Conservation (phyloP, 768 basidiomycete genomes). For the Xerocomus brunneocitrinus region DNA sequence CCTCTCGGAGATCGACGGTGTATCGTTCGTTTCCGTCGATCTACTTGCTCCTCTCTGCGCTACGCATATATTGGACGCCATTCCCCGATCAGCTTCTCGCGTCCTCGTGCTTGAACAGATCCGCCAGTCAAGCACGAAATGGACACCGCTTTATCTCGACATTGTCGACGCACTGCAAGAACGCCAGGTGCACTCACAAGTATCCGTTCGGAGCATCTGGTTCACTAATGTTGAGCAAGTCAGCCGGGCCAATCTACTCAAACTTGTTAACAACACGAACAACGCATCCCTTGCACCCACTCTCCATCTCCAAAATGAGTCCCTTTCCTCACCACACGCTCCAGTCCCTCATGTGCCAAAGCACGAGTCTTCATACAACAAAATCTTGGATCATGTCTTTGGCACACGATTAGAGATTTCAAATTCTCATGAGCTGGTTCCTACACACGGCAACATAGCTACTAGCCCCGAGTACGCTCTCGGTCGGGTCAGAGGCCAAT, state of each 20-base stretch:
- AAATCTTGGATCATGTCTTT: constrained; percentile 80
- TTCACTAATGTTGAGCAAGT: constrained; percentile 48
- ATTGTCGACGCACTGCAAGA: constrained; percentile 69
- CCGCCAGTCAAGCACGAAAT: constrained; percentile 71
- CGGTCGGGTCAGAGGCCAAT: constrained; percentile 80
- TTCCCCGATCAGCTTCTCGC: constrained; percentile 59
- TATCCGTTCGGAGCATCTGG: constrained; percentile 57
- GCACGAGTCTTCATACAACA: constrained; percentile 89
- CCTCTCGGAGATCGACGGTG: constrained; percentile 46
- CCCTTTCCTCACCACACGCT: constrained; percentile 22
- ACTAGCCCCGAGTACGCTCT: constrained; percentile 95
- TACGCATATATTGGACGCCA: constrained; percentile 48
- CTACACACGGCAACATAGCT: constrained; percentile 65
- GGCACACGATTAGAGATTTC: constrained; percentile 72
- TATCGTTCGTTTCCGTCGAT: constrained; percentile 59
- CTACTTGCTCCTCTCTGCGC: constrained; percentile 67
- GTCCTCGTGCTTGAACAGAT: constrained; percentile 84
- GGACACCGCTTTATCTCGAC: constrained; percentile 85
- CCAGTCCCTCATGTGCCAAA: constrained; percentile 68
- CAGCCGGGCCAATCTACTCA: constrained; percentile 42
- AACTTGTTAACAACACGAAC: constrained; percentile 45
- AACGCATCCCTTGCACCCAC: constrained; percentile 37
- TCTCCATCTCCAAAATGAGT: constrained; percentile 45
- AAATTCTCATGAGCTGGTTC: constrained; percentile 75
- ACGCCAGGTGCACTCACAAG: constrained; percentile 42